phyloP scores from a whole-genome alignment of 352 stramenopile genomes.

The Phytophthora multivora region DNA sequence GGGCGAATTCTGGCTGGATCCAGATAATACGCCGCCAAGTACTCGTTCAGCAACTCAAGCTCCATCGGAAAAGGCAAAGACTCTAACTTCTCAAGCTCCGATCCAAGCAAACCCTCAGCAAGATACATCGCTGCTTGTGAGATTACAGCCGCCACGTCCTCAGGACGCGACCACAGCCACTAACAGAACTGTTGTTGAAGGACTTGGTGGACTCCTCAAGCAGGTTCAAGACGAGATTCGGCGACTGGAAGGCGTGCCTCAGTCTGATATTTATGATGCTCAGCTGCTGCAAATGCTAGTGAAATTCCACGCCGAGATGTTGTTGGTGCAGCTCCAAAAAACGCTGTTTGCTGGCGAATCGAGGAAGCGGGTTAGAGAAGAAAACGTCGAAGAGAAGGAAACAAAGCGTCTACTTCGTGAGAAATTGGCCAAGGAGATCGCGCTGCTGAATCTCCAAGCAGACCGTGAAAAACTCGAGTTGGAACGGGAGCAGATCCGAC shows the following conservation, averaged over 20 bases:
- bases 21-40: conserved; percentile 2
- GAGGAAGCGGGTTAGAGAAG: conserved; percentile 12
- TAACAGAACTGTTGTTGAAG: neutral
- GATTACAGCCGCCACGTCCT: neutral
- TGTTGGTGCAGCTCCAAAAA: conserved; percentile 24
- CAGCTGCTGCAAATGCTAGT: conserved; percentile 40
- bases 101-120: conserved; percentile 3
- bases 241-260: conserved; percentile 13
- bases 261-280: conserved; percentile 32
- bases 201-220: conserved; percentile 17
- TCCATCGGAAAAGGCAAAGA: conserved; percentile 18
- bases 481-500: conserved; percentile 41
- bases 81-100: conserved; percentile 11
- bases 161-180: neutral
- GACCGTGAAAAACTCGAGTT: conserved; percentile 41
- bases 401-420: conserved; percentile 22
- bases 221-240: conserved; percentile 37
- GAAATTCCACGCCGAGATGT: conserved; percentile 42
- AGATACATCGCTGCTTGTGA: conserved; percentile 16
- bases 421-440: conserved; percentile 33
- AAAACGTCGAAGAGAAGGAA: conserved; percentile 15
- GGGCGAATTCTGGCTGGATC: conserved; percentile 19
- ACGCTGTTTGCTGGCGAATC: conserved; percentile 6
- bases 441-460: conserved; percentile 32
- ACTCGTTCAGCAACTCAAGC: neutral